Evolutionary conservation across 2,329 filamentous ascomycete genomes (phyloP), one percentile per base, ranked within the genome.

Genomic region (Exophiala spinifera): DNA sequence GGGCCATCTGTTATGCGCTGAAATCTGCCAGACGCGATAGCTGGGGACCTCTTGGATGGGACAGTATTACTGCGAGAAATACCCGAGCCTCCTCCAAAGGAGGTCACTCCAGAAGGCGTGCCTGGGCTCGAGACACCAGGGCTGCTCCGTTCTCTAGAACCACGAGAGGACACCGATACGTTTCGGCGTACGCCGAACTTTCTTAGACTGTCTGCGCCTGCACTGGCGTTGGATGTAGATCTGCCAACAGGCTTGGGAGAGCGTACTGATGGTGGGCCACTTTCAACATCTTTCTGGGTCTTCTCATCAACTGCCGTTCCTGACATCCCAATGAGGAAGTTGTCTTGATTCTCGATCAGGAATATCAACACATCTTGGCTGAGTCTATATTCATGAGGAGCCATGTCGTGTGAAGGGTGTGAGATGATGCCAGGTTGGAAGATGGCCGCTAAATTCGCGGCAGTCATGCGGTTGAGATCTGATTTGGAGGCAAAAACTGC

Each of bases 351-450:
- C 68, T 97, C 91, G 62, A 99, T 99, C 63, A 99, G 76, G 71
- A 99, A 99, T 47, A 99, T 96, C 60, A 99, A 81, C 17, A 99
- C 92, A 65, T 94, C 92, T 77, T 99, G 94, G 68, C 95, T 97
- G 4, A 99, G 77, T 28, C 90, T 86, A 69, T 99, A 99, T 67
- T 97, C 92, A 53, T 88, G 83, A 0, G 94, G 94, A 0, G 90
- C 86, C 92, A 99, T 97, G 66, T 95, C 91, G 70, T 99, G 94
- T 56, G 83, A 78, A 1, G 94, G 94, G 69, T 99, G 94, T 1
- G 91, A 96, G 13, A 99, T 80, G 75, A 99, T 88, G 51, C 94
- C 94, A 0, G 94, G 94, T 69, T 99, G 94, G 70, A 99, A 99
- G 66, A 99, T 99, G 53, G 94, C 92, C 8, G 94, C 89, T 43